Base-by-base conservation (phyloP, 1,139 yeast genomes). In the Saccharomyces hybrid region DNA sequence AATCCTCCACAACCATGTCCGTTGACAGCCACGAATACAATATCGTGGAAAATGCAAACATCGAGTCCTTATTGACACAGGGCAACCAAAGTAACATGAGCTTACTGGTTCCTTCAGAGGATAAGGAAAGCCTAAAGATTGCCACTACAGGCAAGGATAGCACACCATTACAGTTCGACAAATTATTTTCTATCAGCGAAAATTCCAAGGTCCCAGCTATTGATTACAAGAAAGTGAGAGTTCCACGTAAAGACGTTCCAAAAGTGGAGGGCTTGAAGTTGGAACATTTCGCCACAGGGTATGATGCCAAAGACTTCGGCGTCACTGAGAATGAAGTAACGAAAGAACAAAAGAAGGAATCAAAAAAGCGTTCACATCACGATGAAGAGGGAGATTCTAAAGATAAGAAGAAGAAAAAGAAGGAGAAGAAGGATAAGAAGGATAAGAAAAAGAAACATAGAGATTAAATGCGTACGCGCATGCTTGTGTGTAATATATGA, bases 271-370 rank as follows among this genome's bases (percentile, higher is more conserved):
- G 80, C 54, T 75, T 88, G 66, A 76, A 82, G 65, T 80, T 84
- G 83, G 80, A 91, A 73, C 90, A 86, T 67, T 86, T 81, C 69
- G 88, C 96, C 32, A 84, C 95, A n/a, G 96, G 96, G 1, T 88
- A 87, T 66, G 79, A 79, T 13, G 79, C 82, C 2, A 66, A 70
- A 13, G 86, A 61, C 80, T 61, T 80, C 65, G 61, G 71, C 66
- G 3, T 79, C 74, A 56, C 78, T 77, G 68, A 52, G 44, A 20
- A 26, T 23, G 49, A 4, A 9, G 46, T 49, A 14, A 38, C 57
- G 56, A 51, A 51, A 56, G 53, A 26, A 34, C 26, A 20, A 13
- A 27, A 27, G 41, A 47, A 48, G 14, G 31, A 8, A 30, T 23
- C 47, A 50, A 28, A 53, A 28, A 47, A 49, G 13, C 31, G 30